Evolutionary conservation across 1,284 basidiomycete genomes (phyloP).

Genomic region (Microbotryum saponariae): DNA sequence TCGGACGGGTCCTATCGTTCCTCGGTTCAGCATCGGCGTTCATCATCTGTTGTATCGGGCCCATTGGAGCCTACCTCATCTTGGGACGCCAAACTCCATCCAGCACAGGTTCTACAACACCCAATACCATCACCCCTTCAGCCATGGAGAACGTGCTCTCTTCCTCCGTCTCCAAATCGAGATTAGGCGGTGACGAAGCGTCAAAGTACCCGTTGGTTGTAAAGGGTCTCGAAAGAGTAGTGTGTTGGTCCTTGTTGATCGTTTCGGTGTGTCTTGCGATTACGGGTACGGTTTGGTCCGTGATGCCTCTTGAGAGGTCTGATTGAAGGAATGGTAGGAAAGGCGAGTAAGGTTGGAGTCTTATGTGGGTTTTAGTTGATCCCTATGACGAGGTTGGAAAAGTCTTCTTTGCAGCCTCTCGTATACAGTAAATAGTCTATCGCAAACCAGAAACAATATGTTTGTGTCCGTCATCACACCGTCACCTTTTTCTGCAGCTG

Average conservation of each 20-base stretch:
- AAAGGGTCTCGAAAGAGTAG: neutral
- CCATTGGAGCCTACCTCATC: slow-evolving; percentile 46
- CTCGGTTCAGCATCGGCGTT: slow-evolving; percentile 65
- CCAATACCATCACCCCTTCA: slow-evolving; percentile 22
- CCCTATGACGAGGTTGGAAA: too few relatives aligned
- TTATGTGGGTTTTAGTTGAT: too few relatives aligned
- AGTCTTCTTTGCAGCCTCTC: too few relatives aligned
- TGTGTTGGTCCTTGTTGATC: slow-evolving; percentile 47
- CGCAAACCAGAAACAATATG: too few relatives aligned
- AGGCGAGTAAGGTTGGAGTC: too few relatives aligned
- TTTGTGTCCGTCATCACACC: too few relatives aligned
- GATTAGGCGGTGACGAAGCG: neutral
- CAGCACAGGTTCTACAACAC: neutral
- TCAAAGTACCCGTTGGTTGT: neutral
- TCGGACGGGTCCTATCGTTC: slow-evolving; percentile 83
- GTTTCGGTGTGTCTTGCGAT: slow-evolving; percentile 58
- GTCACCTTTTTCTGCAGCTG: too few relatives aligned
- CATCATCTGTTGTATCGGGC: slow-evolving; percentile 71
- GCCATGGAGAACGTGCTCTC: slow-evolving; percentile 48
- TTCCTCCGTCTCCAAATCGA: slow-evolving; percentile 4
- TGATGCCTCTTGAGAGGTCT: slow-evolving; percentile 42
- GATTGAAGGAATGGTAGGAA: neutral
- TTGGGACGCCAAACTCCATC: neutral
- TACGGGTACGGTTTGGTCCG: slow-evolving; percentile 68
- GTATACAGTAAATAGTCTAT: too few relatives aligned